Base-by-base conservation (phyloP, 164 flowering plant genomes). In the Vitis labrusca region DNA sequence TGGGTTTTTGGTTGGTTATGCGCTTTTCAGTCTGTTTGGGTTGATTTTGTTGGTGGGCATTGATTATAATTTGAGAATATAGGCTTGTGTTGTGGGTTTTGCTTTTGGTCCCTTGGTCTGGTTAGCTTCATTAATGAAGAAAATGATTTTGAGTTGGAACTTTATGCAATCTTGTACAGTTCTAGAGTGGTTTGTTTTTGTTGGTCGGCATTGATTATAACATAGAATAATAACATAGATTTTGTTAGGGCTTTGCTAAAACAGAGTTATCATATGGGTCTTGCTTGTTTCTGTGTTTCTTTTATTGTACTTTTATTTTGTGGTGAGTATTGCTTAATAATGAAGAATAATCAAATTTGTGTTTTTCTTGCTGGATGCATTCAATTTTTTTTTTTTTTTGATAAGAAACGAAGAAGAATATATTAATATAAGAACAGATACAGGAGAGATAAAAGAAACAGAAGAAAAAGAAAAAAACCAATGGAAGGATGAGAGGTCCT, bases 251-350 rank as follows among this genome's bases (percentile, higher is more conserved):
- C 44, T 37, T 37, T 6, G 44, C 48, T 1, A 32, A 32, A 2
- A 4, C 15, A 37, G 23, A 32, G 15, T 12, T 37, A 32, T 61
- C 16, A 47, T 13, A 16, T 37, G 55, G 23, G 29, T 37, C 50
- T 37, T 50, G 47, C 23, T 72, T 63, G 54, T 13, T 62, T 70
- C 13, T 9, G 8, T 51, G 16, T 48, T 44, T 68, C 15, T n/a
- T 23, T n/a, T 13, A 13, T 15, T 13, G n/a, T 53, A 13, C n/a
- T 6, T 13, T 14, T 53, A 53, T 5, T 10, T 10, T 53, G n/a
- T 53, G n/a, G 56, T 53, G 7, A 4, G n/a, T 53, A n/a, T 23
- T 12, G 14, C 5, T 13, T 53, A 13, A 53, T 14, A 53, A 53
- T n/a, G n/a, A 53, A 23, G 2, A 53, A n/a, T 13, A 53, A 53